Evolutionary conservation across 371 early-diverging fungal genomes (phyloP).

Genomic region (Mucor irregularis): DNA sequence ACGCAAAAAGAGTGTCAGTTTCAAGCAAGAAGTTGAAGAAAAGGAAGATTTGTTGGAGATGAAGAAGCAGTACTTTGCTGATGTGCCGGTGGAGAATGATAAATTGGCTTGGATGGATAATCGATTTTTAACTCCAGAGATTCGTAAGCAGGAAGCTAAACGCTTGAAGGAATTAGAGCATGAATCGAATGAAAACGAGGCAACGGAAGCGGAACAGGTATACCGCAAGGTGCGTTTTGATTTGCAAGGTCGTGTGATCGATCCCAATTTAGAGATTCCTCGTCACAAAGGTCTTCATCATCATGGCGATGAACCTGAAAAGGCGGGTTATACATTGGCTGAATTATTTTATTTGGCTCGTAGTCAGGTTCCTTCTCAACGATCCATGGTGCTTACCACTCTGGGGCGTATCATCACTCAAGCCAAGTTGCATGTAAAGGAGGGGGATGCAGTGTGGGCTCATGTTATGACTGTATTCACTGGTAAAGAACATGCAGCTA

Average conservation of each 20-base stretch:
- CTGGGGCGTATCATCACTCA: slow-evolving; percentile 63
- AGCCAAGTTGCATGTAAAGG: slow-evolving; percentile 30
- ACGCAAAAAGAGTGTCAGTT: neutral
- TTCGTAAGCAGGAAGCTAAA: slow-evolving; percentile 5
- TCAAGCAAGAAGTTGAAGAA: slow-evolving; percentile 19
- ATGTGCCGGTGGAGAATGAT: slow-evolving; percentile 61
- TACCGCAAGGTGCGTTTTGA: slow-evolving; percentile 67
- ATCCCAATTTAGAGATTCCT: slow-evolving; percentile 54
- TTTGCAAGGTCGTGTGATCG: slow-evolving; percentile 72
- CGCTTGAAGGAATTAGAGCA: neutral
- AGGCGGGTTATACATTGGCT: slow-evolving; percentile 85
- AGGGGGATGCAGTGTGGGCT: slow-evolving; percentile 24
- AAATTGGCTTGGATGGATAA: slow-evolving; percentile 76
- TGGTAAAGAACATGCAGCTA: slow-evolving; percentile 39
- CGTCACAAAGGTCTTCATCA: slow-evolving; percentile 79
- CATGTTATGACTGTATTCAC: slow-evolving; percentile 38
- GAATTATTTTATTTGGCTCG: slow-evolving; percentile 82
- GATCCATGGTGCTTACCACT: slow-evolving; percentile 69
- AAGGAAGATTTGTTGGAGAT: slow-evolving; percentile 54
- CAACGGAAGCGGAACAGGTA: slow-evolving; percentile 23
- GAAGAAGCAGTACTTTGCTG: slow-evolving; percentile 55
- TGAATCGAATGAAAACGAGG: slow-evolving; percentile 8
- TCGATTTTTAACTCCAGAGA: slow-evolving; percentile 18
- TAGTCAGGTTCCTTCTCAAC: slow-evolving; percentile 83
- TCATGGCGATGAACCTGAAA: slow-evolving; percentile 83